These are phyloP conservation scores for Aureobasidium sp. DNA, from an alignment of 2,329 filamentous ascomycete genomes.

Conservation along the genomic window DNA sequence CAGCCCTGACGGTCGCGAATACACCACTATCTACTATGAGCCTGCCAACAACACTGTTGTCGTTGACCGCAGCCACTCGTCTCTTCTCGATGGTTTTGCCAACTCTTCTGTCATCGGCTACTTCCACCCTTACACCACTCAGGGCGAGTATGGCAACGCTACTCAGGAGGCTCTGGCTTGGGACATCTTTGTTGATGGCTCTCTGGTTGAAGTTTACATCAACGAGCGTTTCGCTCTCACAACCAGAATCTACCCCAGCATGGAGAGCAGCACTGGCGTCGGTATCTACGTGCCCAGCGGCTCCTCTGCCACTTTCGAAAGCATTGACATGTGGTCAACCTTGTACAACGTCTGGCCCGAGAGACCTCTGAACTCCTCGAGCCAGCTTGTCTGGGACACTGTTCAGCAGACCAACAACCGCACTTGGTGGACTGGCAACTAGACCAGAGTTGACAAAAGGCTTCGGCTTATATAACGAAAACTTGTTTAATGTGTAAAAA, in stretches of 20 bases:
- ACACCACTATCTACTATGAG: conserved; percentile 40
- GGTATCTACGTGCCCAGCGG: conserved; percentile 37
- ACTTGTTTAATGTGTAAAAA: conserved; percentile 1
- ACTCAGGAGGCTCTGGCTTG: conserved; percentile 34
- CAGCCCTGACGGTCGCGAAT: conserved; percentile 38
- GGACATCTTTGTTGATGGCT: conserved; percentile 43
- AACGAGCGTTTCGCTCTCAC: conserved; percentile 37
- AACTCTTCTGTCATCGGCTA: conserved; percentile 41
- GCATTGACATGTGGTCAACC: conserved; percentile 32
- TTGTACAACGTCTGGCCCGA: conserved; percentile 31
- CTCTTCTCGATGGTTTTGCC: conserved; percentile 35
- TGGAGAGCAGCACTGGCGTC: conserved; percentile 37
- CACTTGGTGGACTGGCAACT: conserved; percentile 41
- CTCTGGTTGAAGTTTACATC: conserved; percentile 41
- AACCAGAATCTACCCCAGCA: conserved; percentile 41
- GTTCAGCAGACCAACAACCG: conserved; percentile 39
- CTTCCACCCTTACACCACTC: conserved; percentile 38
- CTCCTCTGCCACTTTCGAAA: conserved; percentile 29
- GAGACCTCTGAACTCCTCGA: conserved; percentile 33
- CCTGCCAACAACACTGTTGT: conserved; percentile 41
- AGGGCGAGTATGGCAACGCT: conserved; percentile 22
- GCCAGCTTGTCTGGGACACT: conserved; percentile 36
- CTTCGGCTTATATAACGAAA: background rate
- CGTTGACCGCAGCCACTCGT: conserved; percentile 39
- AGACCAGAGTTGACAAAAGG: conserved; percentile 11